Base-by-base conservation (phyloP, 225 moss, liverwort and hornwort species). In the Anthoceros angustus region DNA sequence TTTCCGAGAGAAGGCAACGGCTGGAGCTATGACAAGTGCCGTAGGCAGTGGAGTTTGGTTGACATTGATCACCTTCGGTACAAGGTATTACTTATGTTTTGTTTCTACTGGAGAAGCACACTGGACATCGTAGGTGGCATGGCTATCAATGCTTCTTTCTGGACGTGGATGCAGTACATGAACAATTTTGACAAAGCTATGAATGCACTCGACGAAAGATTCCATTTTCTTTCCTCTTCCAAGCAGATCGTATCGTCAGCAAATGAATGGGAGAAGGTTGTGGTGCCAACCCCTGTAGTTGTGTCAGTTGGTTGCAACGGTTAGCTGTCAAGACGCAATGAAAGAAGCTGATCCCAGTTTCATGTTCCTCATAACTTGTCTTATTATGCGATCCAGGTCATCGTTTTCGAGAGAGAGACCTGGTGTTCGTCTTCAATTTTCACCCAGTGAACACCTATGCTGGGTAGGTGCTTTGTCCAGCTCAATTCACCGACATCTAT, bases 381-480 rank as follows among this genome's bases (percentile, higher is more conserved):
- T 11, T 6, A 42, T 66, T 12, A 42, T 63, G 24, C 5, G 16
- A 6, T 80, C 46, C 79, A 93, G 92, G 77, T 89, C 25, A 83
- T 89, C 23, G 86, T 88, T 25, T 90, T 94, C 72, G 90, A 94
- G 77, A 84, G 84, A 69, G 90, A 63, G 87, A 84, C 72, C 65
- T 90, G 78, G 86, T 90, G 24, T 94, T 90, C 49, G 83, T 94
- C 41, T 94, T 94, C 63, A 94, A 94, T 74, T 94, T 94, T 70
- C 93, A 94, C 81, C 76, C 93, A 25, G 73, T 68, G 61, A 82
- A 66, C 25, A 84, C 87, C 32, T 94, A 90, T 67, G 77, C 80
- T 40, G 87, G 87, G 92, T 92, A 76, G 61, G 84, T 66, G 25
- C 18, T 4, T 5, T 60, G 18, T 23, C 23, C 42, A 66, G 20